Conservation (phyloP, 176 grass and related monocot genomes). For the Carex parvula region DNA sequence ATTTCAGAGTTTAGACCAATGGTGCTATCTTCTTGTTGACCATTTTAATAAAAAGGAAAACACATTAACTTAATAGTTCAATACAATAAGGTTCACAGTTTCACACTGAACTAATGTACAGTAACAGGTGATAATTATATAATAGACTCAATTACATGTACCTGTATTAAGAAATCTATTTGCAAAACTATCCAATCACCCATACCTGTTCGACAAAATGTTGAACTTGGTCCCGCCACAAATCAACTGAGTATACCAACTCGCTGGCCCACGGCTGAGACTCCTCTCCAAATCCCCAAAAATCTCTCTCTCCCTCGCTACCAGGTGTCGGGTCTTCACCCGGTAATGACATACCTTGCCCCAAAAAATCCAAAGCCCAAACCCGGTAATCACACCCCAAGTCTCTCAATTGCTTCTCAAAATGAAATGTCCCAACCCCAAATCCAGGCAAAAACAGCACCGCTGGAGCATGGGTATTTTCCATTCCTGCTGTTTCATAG, state of each 20-base stretch:
- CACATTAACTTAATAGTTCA: not conserved
- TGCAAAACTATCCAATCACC: not conserved
- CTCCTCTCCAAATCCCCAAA: slow-evolving; percentile 91
- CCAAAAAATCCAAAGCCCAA: slow-evolving; percentile 96
- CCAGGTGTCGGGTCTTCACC: slow-evolving; percentile 74
- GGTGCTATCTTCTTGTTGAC: not conserved
- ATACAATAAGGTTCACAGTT: not conserved
- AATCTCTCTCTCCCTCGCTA: slow-evolving; percentile 5
- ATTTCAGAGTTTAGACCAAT: not conserved
- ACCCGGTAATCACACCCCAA: slow-evolving; percentile 74
- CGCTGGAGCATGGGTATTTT: slow-evolving; percentile 63
- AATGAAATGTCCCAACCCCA: slow-evolving; percentile 83
- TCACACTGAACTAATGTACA: not conserved
- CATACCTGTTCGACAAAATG: slow-evolving; percentile 84
- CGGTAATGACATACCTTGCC: slow-evolving; percentile 83
- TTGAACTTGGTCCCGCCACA: slow-evolving; percentile 82
- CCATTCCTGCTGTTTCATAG: slow-evolving; percentile 67
- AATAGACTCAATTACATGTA: not conserved
- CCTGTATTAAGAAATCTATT: not conserved
- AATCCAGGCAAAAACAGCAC: slow-evolving; percentile 95
- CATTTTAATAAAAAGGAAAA: not conserved
- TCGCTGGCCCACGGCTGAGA: slow-evolving; percentile 78
- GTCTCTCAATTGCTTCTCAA: slow-evolving; percentile 87
- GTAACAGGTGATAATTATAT: not conserved
- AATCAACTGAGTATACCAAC: slow-evolving; percentile 72